Evolutionary conservation across 306 rosid genomes (phyloP).

Genomic region (Hippophae rhamnoides): DNA sequence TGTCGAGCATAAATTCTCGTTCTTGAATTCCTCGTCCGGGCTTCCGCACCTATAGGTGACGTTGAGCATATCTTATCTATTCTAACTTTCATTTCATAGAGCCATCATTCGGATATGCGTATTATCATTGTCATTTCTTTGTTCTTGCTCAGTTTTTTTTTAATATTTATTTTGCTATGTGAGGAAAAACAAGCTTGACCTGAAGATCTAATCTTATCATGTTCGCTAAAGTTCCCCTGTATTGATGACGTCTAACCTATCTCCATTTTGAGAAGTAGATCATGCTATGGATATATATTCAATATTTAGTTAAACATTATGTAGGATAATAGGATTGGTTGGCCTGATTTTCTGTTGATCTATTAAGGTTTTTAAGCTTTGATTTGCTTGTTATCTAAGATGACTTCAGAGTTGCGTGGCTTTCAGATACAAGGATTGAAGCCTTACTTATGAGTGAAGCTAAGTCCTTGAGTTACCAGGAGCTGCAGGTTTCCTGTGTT

Average conservation of each 20-base stretch:
- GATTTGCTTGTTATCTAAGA: not conserved
- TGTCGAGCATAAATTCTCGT: conserved; percentile 47
- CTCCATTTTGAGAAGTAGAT: not conserved
- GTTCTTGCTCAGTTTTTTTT: not conserved
- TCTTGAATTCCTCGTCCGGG: conserved; percentile 61
- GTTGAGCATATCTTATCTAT: conserved; percentile 23
- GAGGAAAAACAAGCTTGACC: not conserved
- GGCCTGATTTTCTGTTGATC: not conserved
- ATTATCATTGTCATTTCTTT: not conserved
- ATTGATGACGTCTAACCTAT: not conserved
- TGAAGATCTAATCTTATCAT: not conserved
- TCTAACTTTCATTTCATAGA: not conserved
- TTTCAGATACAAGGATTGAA: conserved; percentile 50
- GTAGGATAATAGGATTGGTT: not conserved
- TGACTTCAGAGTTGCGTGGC: conserved; percentile 71
- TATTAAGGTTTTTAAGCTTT: not conserved
- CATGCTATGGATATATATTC: not conserved
- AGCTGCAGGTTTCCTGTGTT: conserved; percentile 46
- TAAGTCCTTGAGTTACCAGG: conserved; percentile 34
- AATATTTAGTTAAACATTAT: not conserved
- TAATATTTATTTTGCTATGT: not conserved
- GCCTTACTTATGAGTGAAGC: conserved; percentile 57
- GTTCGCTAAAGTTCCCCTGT: not conserved
- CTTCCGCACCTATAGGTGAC: conserved; percentile 67
- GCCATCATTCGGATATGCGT: not conserved